Evolutionary conservation across 129 eudicot genomes (phyloP).

Genomic region (Lonicera japonica): DNA sequence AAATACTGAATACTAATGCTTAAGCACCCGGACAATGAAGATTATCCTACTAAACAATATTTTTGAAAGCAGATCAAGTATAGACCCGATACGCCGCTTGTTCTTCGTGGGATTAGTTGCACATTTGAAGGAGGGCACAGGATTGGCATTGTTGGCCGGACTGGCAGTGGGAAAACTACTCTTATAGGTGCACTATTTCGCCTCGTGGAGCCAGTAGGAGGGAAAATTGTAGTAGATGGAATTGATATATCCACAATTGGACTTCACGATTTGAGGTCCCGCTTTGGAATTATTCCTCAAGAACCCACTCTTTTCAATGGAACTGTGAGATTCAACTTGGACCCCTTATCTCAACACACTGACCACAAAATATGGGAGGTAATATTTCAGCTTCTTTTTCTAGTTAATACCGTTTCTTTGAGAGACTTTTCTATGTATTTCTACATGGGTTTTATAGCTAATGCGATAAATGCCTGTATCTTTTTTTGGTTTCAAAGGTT

Average conservation of each 20-base stretch:
- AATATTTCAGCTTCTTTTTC: constrained; percentile 5
- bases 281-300: constrained; percentile 72
- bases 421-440: no score
- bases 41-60: no score
- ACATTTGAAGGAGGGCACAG: constrained; percentile 66
- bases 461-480: background rate
- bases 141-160: constrained; percentile 79
- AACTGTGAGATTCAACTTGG: constrained; percentile 68
- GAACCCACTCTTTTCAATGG: constrained; percentile 74
- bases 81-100: constrained; percentile 58
- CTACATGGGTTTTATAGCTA: background rate
- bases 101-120: constrained; percentile 66
- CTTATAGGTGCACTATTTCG: constrained; percentile 67
- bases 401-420: background rate
- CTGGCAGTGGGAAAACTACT: constrained; percentile 81
- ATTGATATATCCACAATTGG: constrained; percentile 57
- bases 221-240: constrained; percentile 61
- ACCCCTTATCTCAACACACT: constrained; percentile 47
- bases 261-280: constrained; percentile 72
- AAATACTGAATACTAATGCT: no score
- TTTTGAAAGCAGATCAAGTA: constrained; percentile 8
- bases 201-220: constrained; percentile 64
- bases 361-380: constrained; percentile 83
- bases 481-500: constrained; percentile 25
- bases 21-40: no score